Base-by-base conservation (phyloP, 2,329 filamentous ascomycete species). In the Alternaria brassicicola region DNA sequence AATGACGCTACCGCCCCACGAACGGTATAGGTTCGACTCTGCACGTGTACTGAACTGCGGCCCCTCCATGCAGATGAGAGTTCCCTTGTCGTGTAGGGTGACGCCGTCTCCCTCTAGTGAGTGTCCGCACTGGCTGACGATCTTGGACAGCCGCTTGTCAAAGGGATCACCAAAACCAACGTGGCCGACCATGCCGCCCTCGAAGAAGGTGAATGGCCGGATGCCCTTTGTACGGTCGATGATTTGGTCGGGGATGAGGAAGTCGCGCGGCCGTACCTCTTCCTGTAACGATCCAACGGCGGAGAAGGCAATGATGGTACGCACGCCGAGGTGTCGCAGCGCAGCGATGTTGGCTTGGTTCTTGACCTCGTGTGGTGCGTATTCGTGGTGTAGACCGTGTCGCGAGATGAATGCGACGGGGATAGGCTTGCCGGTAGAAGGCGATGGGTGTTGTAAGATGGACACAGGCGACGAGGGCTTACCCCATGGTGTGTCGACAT, bases 191-290 rank as follows among this genome's bases (percentile, higher is more conserved):
- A 97, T 87, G 28, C 95, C 95, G 66, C 87, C 87, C 79, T 94
- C 91, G 76, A 98, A 99, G 82, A 97, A 99, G 25, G 95, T 98
- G 78, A 94, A 97, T 2, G 94, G 93, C 7, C 95, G 86, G 63
- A 97, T 84, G 52, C 94, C 95, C 86, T 97, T 98, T 67, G 94
- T 98, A 63, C 94, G 91, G 82, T 99, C 95, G 76, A 98, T 97
- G 77, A 96, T 86, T 82, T 99, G 95, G 80, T 97, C 93, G 0
- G 94, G 95, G 12, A 99, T 86, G 50, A 98, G 91, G 78, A 99
- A 99, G 82, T 99, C 95, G 80, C 95, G 90, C 41, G 95, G 95
- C 80, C 91, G 92, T 78, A 99, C 94, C 73, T 92, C 87, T 82
- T 97, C 95, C 76, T 90, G 92, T 75, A 99, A 82, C 72, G 90